Evolutionary conservation across 805 yeast species (phyloP).

Genomic region (Saturnispora gosingensis): DNA sequence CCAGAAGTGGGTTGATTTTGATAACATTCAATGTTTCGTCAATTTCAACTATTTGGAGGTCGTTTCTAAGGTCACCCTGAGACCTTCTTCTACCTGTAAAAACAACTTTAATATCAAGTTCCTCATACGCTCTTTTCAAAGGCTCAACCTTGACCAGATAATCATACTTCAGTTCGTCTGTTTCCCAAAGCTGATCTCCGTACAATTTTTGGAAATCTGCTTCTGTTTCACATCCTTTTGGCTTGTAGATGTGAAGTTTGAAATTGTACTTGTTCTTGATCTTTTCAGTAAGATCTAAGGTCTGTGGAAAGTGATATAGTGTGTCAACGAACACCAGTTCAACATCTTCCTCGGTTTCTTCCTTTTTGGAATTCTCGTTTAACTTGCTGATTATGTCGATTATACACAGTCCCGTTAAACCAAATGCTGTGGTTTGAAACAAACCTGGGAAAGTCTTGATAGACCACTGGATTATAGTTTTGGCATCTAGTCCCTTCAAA

Average conservation of each 20-base stretch:
- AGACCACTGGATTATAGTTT: conserved; percentile 76
- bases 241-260: conserved; percentile 52
- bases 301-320: conserved; percentile 90
- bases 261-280: conserved; percentile 48
- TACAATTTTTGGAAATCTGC: conserved; percentile 54
- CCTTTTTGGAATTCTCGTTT: conserved; percentile 4
- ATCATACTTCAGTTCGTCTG: conserved; percentile 73
- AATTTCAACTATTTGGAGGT: conserved; percentile 65
- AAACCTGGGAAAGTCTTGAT: conserved; percentile 71
- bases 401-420: conserved; percentile 84
- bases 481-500: conserved; percentile 49
- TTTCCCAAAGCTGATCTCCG: conserved; percentile 79
- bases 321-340: conserved; percentile 86
- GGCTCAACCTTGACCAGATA: conserved; percentile 90
- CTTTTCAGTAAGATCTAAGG: conserved; percentile 58
- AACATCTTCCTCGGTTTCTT: conserved; percentile 19
- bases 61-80: conserved; percentile 79
- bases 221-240: conserved; percentile 47
- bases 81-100: conserved; percentile 85
- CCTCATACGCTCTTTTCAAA: conserved; percentile 70
- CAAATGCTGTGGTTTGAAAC: conserved; percentile 91
- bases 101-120: conserved; percentile 69
- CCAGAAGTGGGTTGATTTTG: conserved; percentile 82
- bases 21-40: conserved; percentile 61
- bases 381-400: conserved; percentile 68